These are phyloP conservation scores for Orbilia quercus DNA, from an alignment of 2,329 filamentous ascomycete species.

Conservation along the genomic window DNA sequence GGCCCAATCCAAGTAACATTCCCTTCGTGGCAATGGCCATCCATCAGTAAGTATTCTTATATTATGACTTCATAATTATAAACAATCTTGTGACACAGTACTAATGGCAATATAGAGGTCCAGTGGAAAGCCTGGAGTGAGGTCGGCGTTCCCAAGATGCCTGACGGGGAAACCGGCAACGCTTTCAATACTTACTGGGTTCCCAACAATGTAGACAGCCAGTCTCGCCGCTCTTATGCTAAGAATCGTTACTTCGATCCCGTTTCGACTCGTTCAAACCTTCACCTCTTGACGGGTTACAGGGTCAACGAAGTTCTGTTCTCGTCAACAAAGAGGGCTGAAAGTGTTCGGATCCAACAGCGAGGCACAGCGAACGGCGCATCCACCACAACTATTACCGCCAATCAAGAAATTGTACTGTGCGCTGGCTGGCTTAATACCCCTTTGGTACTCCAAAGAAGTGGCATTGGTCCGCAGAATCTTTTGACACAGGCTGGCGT, in stretches of 20 bases:
- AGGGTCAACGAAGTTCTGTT: slow-evolving; percentile 60
- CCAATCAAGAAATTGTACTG: slow-evolving; percentile 64
- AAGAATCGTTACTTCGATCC: slow-evolving; percentile 61
- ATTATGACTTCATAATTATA: background rate
- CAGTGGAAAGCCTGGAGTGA: slow-evolving; percentile 51
- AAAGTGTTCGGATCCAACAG: slow-evolving; percentile 51
- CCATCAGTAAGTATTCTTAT: slow-evolving; percentile 56
- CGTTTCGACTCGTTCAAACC: slow-evolving; percentile 58
- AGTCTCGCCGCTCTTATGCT: slow-evolving; percentile 60
- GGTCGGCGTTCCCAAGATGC: slow-evolving; percentile 43
- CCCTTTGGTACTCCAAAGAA: slow-evolving; percentile 67
- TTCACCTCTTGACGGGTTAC: slow-evolving; percentile 60
- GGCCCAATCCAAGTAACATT: slow-evolving; percentile 62
- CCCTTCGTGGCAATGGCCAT: slow-evolving; percentile 60
- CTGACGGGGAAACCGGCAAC: slow-evolving; percentile 55
- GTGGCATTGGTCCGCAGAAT: slow-evolving; percentile 65
- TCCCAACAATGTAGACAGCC: slow-evolving; percentile 61
- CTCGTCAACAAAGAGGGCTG: slow-evolving; percentile 20
- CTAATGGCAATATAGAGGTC: slow-evolving; percentile 12
- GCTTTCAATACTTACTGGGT: slow-evolving; percentile 61
- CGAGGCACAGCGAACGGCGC: slow-evolving; percentile 41
- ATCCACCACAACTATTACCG: slow-evolving; percentile 57
- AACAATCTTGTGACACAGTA: background rate
- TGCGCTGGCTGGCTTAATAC: slow-evolving; percentile 64
- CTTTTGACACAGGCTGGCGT: slow-evolving; percentile 64